Conservation (phyloP, 1,139 yeast species). For the Magnusiomyces magnusii region DNA sequence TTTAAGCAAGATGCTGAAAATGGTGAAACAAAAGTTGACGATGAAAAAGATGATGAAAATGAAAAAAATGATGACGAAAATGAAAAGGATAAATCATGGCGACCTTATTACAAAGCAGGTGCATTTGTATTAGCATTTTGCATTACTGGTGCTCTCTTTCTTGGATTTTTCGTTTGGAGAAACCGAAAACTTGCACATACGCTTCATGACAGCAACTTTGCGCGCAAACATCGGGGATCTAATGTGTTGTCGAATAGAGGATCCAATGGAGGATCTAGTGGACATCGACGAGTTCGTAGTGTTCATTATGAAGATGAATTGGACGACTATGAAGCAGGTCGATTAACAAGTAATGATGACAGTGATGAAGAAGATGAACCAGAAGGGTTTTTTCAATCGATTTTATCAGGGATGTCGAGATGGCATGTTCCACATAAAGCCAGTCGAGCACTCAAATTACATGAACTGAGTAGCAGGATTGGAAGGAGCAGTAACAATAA, state of each 20-base stretch:
- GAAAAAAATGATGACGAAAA: constrained; percentile 8
- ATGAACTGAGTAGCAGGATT: not conserved
- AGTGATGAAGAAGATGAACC: constrained; percentile 7
- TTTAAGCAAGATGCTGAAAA: too few relatives aligned
- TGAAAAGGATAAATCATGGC: constrained; percentile 25
- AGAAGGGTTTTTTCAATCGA: constrained; percentile 8
- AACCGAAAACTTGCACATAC: constrained; percentile 16
- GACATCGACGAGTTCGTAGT: constrained; percentile 6
- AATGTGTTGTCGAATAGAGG: constrained; percentile 2
- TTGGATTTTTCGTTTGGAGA: constrained; percentile 26
- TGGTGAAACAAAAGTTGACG: constrained; percentile 1
- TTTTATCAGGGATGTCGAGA: constrained; percentile 14
- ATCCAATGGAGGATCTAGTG: not conserved
- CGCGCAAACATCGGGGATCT: not conserved
- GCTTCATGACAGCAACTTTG: not conserved
- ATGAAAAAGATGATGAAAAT: constrained; percentile 18
- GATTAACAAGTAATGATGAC: constrained; percentile 4
- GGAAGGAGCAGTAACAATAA: not conserved
- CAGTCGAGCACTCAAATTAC: not conserved
- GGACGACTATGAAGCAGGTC: constrained; percentile 10
- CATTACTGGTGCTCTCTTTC: constrained; percentile 25
- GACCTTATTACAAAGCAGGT: constrained; percentile 37
- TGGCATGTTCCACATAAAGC: constrained; percentile 11
- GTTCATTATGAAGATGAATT: constrained; percentile 17
- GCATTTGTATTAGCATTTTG: constrained; percentile 33